These are phyloP conservation scores for Paramecium tetraurelia DNA, from an alignment of 73 alveolate genomes.

Conservation along the genomic window DNA sequence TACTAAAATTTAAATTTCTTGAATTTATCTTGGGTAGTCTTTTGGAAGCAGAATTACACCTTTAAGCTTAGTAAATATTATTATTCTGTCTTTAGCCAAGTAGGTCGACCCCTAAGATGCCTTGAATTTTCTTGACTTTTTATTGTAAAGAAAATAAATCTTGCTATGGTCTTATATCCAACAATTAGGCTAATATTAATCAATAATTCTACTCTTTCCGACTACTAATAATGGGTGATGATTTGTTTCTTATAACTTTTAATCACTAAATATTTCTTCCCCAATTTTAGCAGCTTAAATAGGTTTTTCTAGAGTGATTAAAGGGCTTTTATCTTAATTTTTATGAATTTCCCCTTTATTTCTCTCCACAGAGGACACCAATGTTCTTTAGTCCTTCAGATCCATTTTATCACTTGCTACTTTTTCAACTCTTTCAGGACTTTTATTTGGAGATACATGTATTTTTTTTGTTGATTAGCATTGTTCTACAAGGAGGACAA, in stretches of 20 bases:
- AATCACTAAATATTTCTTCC: background rate
- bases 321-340: background rate
- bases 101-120: background rate
- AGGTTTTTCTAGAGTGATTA: background rate
- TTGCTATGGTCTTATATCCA: conserved; percentile 30
- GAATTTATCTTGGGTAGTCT: conserved; percentile 27
- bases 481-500: background rate
- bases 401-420: background rate
- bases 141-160: background rate
- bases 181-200: background rate
- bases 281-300: background rate
- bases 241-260: background rate
- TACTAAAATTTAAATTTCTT: background rate
- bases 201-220: background rate
- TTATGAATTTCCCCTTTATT: background rate
- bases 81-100: background rate
- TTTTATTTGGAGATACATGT: background rate
- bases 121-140: background rate
- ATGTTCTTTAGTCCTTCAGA: background rate
- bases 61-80: background rate
- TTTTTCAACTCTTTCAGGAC: background rate
- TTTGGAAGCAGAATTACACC: background rate
- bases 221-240: background rate
- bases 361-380: background rate
- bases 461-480: background rate